These are phyloP conservation scores for Chlamydomonas reinhardtii DNA, from an alignment of 163 green algal species.

Conservation along the genomic window DNA sequence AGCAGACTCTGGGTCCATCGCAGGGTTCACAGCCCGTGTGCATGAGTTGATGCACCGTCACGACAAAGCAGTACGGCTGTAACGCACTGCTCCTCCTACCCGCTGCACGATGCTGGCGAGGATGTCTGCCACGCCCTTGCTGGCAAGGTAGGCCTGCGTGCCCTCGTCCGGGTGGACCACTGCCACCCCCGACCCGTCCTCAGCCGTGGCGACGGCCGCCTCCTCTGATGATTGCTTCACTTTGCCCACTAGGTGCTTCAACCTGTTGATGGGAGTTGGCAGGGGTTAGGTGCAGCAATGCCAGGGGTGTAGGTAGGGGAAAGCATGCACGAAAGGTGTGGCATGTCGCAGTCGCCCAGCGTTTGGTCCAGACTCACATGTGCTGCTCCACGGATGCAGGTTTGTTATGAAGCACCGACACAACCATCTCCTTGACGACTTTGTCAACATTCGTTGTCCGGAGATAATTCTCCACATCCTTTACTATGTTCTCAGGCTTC, in stretches of 20 bases:
- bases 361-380: background rate
- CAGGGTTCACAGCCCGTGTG: too few relatives aligned
- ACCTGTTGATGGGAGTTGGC: too few relatives aligned
- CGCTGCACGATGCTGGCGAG: conserved; percentile 21
- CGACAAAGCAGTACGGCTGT: too few relatives aligned
- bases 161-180: too few relatives aligned
- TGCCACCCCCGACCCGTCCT: too few relatives aligned
- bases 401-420: conserved; percentile 13
- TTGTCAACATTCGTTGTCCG: background rate
- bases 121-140: conserved; percentile 14
- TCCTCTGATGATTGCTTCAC: too few relatives aligned
- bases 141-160: conserved; percentile 3
- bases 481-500: conserved; percentile 25
- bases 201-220: too few relatives aligned
- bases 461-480: conserved; percentile 32
- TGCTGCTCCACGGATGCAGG: conserved; percentile 5
- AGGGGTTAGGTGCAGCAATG: background rate
- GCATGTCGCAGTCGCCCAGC: background rate
- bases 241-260: too few relatives aligned
- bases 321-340: background rate
- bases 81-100: background rate
- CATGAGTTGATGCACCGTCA: too few relatives aligned
- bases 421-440: conserved; percentile 31
- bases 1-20: too few relatives aligned
- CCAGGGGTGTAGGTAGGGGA: too few relatives aligned